Base-by-base conservation (phyloP, 352 stramenopile genomes). In the Thraustochytrium striatum region DNA sequence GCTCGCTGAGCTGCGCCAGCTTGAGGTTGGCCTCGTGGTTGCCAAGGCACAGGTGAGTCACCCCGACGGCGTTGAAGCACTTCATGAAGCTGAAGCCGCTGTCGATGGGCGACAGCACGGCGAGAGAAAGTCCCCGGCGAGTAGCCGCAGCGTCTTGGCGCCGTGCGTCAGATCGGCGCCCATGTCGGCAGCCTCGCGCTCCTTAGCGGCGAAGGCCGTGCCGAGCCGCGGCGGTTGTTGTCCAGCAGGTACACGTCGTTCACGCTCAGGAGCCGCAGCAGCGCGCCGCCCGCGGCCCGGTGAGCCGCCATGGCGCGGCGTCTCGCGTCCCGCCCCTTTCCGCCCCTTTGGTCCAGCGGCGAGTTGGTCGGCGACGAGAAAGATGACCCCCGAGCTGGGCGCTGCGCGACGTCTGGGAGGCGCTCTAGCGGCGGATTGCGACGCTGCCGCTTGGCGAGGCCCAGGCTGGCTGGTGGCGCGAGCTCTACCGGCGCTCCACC, bases 171-270 rank as follows among this genome's bases (percentile, higher is more conserved):
- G 47, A 16, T 25, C 47, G 47, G 5, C 8, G 38, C 8, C 61
- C 30, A 61, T 72, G 30, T 3, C 19, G 25, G 5, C 5, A 5
- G 61, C 61, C 47, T 58, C n/a, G 21, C 5, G 25, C 19, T 39
- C 52, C 25, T 75, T 75, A n/a, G 65, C 36, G n/a, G 32, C 44
- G 44, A 62, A 62, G 32, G 52, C 3, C 35, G 36, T 25, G 33
- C 50, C 39, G 32, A 61, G 44, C 41, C 65, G 16, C 30, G 32
- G 43, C 44, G 61, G 65, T n/a, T n/a, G 52, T 75, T 58, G 11
- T 75, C 65, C 5, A 75, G 65, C 65, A 30, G 43, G 50, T 75
- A 75, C 39, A 75, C 65, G 52, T 75, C 65, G 50, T 75, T 75
- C 30, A 75, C 50, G 32, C 41, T 43, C 41, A 75, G 52, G 41